Evolutionary conservation across 257 asterid genomes (phyloP).

Genomic region (Solanum chmielewskii): DNA sequence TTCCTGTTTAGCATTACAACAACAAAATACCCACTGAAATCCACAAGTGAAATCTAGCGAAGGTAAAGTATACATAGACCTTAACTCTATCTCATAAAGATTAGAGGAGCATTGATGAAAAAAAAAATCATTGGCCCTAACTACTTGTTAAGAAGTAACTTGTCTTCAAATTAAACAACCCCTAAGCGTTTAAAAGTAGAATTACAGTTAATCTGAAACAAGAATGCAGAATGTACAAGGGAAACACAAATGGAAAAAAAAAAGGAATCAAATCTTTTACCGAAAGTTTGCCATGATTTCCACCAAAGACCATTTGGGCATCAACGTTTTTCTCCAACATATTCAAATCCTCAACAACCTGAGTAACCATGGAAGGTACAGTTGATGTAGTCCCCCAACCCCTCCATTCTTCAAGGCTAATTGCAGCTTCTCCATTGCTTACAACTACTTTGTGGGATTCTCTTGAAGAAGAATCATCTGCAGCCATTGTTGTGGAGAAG

Average conservation of each 20-base stretch:
- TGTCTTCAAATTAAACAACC: neutral
- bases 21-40: neutral
- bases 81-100: too few relatives aligned
- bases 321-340: constrained; percentile 48
- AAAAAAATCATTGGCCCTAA: neutral
- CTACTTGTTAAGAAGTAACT: neutral
- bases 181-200: neutral
- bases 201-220: neutral
- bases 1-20: neutral
- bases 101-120: neutral
- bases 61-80: neutral
- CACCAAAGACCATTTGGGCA: constrained; percentile 55
- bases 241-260: neutral
- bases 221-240: neutral
- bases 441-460: constrained; percentile 2
- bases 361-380: constrained; percentile 67
- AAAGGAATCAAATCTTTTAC: constrained; percentile 10
- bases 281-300: constrained; percentile 73
- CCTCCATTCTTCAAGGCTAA: constrained; percentile 85
- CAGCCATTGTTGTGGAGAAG: neutral
- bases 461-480: neutral
- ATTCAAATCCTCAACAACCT: constrained; percentile 68
- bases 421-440: constrained; percentile 11
- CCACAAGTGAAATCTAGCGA: neutral
- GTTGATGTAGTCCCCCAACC: constrained; percentile 77